Percentiles rank a stretch among this genome's conserved stretches.
phyloP scores from a whole-genome alignment of 371 early-diverging fungal species.

The Zancudomyces culisetae region DNA sequence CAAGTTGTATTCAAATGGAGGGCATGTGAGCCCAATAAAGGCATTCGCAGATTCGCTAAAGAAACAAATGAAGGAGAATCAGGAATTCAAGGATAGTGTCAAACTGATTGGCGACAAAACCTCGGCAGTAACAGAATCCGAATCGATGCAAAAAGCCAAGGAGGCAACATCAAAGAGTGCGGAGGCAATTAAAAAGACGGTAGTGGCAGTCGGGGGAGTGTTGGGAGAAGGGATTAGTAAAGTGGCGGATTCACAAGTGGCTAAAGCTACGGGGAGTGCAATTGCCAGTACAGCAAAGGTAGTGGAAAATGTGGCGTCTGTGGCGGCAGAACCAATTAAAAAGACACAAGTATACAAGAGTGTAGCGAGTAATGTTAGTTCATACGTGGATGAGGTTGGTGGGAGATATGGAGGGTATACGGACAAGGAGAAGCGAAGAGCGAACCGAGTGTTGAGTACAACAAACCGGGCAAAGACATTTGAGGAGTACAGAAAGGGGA shows the following conservation, averaged over 20 bases:
- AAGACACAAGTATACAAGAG: conserved; percentile 52
- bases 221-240: conserved; percentile 62
- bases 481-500: conserved; percentile 22
- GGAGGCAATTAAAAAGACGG: conserved; percentile 55
- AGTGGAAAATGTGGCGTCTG: conserved; percentile 23
- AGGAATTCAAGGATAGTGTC: conserved; percentile 70
- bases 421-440: conserved; percentile 39
- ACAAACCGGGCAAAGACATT: conserved; percentile 20
- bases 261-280: conserved; percentile 58
- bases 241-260: conserved; percentile 66
- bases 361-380: conserved; percentile 44
- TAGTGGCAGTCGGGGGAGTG: conserved; percentile 47
- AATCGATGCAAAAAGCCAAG: conserved; percentile 70
- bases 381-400: conserved; percentile 49
- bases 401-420: conserved; percentile 59
- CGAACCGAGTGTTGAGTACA: conserved; percentile 14
- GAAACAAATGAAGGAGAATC: conserved; percentile 79
- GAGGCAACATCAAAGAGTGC: conserved; percentile 47
- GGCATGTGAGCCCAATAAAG: conserved; percentile 24
- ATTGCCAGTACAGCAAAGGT: conserved; percentile 21
- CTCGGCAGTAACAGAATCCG: conserved; percentile 61
- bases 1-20: conserved; percentile 15
- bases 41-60: conserved; percentile 67
- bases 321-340: conserved; percentile 52
- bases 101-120: conserved; percentile 74